Conservation (phyloP, 2,329 filamentous ascomycete genomes). For the Microdochium bolleyi region DNA sequence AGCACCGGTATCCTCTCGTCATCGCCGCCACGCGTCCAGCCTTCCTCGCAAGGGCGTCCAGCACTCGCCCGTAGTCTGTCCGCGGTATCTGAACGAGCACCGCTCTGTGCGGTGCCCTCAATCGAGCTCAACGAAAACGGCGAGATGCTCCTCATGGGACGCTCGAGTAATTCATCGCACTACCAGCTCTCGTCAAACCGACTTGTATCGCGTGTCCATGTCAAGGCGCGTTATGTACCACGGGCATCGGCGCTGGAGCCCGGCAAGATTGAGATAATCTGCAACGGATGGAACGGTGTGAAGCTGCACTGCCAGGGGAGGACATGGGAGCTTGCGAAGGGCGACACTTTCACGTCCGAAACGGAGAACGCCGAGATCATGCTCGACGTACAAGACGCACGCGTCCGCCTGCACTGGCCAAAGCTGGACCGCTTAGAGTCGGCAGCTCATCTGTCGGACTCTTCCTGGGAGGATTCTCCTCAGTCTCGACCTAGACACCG, state of each 20-base stretch:
- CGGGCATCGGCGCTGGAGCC: constrained; percentile 59
- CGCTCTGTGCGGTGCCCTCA: constrained; percentile 75
- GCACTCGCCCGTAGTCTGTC: constrained; percentile 52
- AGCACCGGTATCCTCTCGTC: constrained; percentile 87
- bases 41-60: constrained; percentile 28
- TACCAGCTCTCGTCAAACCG: constrained; percentile 90
- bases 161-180: constrained; percentile 91
- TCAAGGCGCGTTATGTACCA: constrained; percentile 76
- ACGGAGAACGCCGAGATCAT: constrained; percentile 86
- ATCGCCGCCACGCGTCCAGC: constrained; percentile 58
- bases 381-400: constrained; percentile 87
- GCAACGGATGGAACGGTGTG: constrained; percentile 91
- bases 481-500: constrained; percentile 21
- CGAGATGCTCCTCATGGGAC: constrained; percentile 76
- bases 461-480: constrained; percentile 63
- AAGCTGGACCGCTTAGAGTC: constrained; percentile 41
- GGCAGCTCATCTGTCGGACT: constrained; percentile 50
- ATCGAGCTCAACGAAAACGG: constrained; percentile 76
- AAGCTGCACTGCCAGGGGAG: constrained; percentile 87
- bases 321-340: constrained; percentile 79
- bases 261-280: constrained; percentile 80
- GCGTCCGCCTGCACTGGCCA: constrained; percentile 87
- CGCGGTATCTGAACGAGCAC: constrained; percentile 67
- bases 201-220: constrained; percentile 86
- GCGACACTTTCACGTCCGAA: constrained; percentile 83